Evolutionary conservation across 192 early-diverging fungal species (phyloP).

Genomic region (Funneliformis geosporum): DNA sequence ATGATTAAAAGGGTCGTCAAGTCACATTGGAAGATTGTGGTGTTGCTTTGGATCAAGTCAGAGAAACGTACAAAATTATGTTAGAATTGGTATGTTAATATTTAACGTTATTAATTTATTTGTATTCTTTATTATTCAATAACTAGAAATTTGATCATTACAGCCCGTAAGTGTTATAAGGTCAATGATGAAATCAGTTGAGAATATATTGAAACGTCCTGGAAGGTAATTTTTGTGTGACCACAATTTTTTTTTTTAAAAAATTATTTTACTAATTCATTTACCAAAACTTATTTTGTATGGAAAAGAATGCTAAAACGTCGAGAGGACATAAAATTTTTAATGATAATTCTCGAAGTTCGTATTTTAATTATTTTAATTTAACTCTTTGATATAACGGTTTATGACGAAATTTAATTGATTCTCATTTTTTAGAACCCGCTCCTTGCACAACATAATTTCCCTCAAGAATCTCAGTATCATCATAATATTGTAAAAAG

Average conservation of each 20-base stretch:
- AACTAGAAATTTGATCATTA: neutral
- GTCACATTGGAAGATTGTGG: conserved; percentile 56
- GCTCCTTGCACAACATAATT: conserved; percentile 72
- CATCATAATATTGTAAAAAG: conserved; percentile 86
- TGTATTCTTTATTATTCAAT: neutral
- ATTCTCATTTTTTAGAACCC: conserved; percentile 63
- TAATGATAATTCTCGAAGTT: conserved; percentile 86
- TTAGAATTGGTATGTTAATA: conserved; percentile 52
- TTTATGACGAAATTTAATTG: conserved; percentile 3
- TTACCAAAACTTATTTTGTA: too few relatives aligned
- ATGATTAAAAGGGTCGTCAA: conserved; percentile 41
- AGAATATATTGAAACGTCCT: conserved; percentile 69
- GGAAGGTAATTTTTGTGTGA: conserved; percentile 37
- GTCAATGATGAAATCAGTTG: conserved; percentile 76
- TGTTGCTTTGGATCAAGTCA: conserved; percentile 64
- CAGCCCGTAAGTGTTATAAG: conserved; percentile 63
- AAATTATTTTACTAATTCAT: neutral
- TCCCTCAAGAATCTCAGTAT: conserved; percentile 73
- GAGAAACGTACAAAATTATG: conserved; percentile 63
- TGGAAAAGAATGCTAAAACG: conserved; percentile 41
- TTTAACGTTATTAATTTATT: conserved; percentile 2
- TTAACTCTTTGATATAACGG: conserved; percentile 8
- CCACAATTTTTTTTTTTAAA: conserved; percentile 33
- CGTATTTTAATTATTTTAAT: neutral
- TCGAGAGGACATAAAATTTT: conserved; percentile 72